Conservation (phyloP, 2,329 filamentous ascomycete genomes). For the Ophiostoma perfectum region DNA sequence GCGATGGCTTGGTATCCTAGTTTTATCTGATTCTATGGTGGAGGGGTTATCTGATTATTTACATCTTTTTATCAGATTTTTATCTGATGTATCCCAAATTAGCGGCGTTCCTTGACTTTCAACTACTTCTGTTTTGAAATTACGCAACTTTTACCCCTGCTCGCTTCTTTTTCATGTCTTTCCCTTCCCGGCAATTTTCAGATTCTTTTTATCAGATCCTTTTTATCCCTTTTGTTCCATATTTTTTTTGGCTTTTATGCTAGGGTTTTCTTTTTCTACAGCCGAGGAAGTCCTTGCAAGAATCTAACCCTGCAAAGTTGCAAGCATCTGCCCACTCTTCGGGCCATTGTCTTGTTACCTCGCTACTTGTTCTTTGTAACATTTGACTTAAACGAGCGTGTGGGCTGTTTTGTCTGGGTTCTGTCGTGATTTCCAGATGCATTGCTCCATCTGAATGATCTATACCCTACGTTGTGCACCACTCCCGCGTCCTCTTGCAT, state of each 20-base stretch:
- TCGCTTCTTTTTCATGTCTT: neutral
- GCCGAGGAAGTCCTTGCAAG: neutral
- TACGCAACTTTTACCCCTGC: slow-evolving; percentile 12
- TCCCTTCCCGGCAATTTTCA: neutral
- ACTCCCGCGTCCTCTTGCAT: slow-evolving; percentile 6
- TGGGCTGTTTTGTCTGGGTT: slow-evolving; percentile 10
- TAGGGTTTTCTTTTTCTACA: neutral
- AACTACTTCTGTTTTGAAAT: neutral
- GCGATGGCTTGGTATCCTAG: neutral
- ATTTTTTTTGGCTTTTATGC: neutral
- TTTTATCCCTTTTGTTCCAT: neutral
- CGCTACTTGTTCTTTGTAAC: neutral
- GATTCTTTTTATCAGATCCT: slow-evolving; percentile 9
- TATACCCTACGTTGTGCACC: neutral
- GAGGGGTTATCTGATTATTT: slow-evolving; percentile 2
- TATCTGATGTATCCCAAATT: slow-evolving; percentile 4
- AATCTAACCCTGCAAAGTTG: neutral
- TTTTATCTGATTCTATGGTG: neutral
- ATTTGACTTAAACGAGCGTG: neutral
- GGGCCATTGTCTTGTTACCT: slow-evolving; percentile 5
- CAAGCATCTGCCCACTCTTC: slow-evolving; percentile 9
- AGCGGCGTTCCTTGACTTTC: neutral
- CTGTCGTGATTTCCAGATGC: slow-evolving; percentile 10
- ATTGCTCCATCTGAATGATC: slow-evolving; percentile 8
- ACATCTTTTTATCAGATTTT: neutral